Percentiles rank a stretch among this genome's conserved stretches.
phyloP scores from a whole-genome alignment of 371 early-diverging fungal species.

The Syncephalastrum monosporum region DNA sequence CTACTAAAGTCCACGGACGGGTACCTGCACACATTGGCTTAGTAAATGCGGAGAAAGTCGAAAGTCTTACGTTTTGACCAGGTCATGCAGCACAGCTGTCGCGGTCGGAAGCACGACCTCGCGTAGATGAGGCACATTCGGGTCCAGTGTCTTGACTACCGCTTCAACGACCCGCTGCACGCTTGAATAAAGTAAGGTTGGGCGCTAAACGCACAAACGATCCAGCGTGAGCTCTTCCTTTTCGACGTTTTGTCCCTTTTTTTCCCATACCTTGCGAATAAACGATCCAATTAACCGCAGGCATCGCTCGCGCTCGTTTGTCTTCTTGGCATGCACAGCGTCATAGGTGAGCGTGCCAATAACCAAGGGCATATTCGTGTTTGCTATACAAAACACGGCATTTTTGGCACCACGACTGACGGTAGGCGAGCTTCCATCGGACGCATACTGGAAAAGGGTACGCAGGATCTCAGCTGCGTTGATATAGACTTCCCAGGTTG shows the following conservation, averaged over 20 bases:
- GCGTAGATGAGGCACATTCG: conserved; percentile 73
- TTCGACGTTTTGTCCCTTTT: too few relatives aligned
- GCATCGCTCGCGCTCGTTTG: conserved; percentile 55
- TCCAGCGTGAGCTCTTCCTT: conserved; percentile 1
- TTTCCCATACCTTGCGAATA: conserved; percentile 61
- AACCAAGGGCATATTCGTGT: conserved; percentile 66
- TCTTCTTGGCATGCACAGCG: conserved; percentile 65
- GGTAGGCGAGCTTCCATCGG: conserved; percentile 33
- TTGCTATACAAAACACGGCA: conserved; percentile 76
- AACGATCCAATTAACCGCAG: conserved; percentile 73
- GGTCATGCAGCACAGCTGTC: conserved; percentile 73
- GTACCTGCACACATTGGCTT: conserved; percentile 33
- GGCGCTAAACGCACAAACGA: conserved; percentile 49
- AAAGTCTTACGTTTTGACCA: conserved; percentile 62
- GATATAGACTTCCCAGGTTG: conserved; percentile 77
- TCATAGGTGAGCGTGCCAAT: conserved; percentile 75
- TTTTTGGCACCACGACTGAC: conserved; percentile 61
- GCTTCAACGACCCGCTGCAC: conserved; percentile 72
- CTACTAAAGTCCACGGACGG: conserved; percentile 78
- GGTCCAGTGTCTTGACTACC: conserved; percentile 84
- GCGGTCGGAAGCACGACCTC: conserved; percentile 68
- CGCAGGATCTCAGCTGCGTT: conserved; percentile 71
- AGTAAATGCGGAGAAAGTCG: not conserved
- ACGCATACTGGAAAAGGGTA: conserved; percentile 61
- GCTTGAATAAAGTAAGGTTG: conserved; percentile 59